Percentiles rank a stretch among this genome's conserved stretches.
phyloP scores from a whole-genome alignment of 352 stramenopile species.

The Phytopythium delawarense region DNA sequence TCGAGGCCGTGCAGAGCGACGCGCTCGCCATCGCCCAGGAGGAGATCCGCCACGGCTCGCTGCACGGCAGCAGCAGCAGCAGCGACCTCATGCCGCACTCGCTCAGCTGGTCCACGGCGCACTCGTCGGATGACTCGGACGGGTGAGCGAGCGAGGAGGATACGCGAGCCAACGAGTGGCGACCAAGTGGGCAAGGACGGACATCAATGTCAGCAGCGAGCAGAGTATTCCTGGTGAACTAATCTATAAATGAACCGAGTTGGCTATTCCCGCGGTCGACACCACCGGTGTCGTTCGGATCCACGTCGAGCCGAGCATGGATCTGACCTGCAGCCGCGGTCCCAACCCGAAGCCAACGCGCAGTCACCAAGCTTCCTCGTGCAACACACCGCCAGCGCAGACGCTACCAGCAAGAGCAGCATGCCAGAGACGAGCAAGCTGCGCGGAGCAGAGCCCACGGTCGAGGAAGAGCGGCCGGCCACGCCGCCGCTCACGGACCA shows the following conservation, averaged over 20 bases:
- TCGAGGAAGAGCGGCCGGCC: neutral
- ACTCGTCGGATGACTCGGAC: conserved; percentile 7
- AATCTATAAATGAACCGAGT: conserved; percentile 3
- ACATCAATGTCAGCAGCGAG: no score
- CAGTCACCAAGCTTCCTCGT: neutral
- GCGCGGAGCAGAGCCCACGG: neutral
- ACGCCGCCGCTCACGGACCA: conserved; percentile 2
- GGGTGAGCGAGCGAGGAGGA: neutral
- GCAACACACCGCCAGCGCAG: neutral
- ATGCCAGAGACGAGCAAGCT: neutral
- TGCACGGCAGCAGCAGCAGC: neutral
- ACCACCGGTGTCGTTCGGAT: neutral
- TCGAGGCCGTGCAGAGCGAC: conserved; percentile 26
- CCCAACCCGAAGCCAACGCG: neutral
- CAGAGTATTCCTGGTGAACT: neutral
- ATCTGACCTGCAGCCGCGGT: no score
- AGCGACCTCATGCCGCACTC: neutral
- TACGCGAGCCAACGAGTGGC: neutral
- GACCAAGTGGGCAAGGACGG: no score
- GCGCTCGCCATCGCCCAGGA: conserved; percentile 27
- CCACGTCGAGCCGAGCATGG: neutral
- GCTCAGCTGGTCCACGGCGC: conserved; percentile 6
- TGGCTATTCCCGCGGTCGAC: conserved; percentile 2
- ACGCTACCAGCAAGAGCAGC: neutral
- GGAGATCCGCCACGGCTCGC: conserved; percentile 15